Percentiles rank a stretch among this genome's conserved stretches.
These are phyloP conservation scores for Daphne laureola DNA, from an alignment of 441 rosid species.

Conservation along the genomic window DNA sequence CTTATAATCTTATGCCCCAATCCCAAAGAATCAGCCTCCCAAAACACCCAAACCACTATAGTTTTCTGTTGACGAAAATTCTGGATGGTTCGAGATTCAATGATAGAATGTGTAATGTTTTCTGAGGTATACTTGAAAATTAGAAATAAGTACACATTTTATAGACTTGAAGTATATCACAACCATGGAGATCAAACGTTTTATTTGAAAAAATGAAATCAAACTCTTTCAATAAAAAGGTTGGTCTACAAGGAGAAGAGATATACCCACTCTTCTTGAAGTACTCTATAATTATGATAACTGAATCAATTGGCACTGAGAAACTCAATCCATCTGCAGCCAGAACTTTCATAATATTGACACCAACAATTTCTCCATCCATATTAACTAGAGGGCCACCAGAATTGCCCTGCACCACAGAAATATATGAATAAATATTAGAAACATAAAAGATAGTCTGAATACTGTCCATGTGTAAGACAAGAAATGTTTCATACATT, in stretches of 20 bases:
- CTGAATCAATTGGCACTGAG: constrained; percentile 73
- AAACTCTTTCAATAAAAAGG: not conserved
- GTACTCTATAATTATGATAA: constrained; percentile 64
- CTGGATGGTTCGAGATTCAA: no score
- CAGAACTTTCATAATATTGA: constrained; percentile 71
- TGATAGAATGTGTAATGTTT: no score
- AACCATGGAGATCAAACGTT: not conserved
- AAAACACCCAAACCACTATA: no score
- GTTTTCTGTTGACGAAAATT: no score
- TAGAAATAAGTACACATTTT: not conserved
- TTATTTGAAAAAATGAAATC: not conserved
- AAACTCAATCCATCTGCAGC: constrained; percentile 82
- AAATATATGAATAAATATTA: constrained; percentile 6
- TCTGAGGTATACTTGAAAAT: no score
- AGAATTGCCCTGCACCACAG: constrained; percentile 63
- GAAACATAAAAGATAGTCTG: not conserved
- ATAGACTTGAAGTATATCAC: not conserved
- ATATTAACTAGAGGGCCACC: constrained; percentile 87
- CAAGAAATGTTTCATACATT: no score
- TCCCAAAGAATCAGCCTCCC: no score
- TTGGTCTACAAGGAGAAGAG: constrained; percentile 7
- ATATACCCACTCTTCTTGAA: constrained; percentile 75
- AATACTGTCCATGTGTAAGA: no score
- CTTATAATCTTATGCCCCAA: no score
- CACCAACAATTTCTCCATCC: constrained; percentile 87